Conservation (phyloP, 1,284 basidiomycete genomes). For the Dichomitus squalens region DNA sequence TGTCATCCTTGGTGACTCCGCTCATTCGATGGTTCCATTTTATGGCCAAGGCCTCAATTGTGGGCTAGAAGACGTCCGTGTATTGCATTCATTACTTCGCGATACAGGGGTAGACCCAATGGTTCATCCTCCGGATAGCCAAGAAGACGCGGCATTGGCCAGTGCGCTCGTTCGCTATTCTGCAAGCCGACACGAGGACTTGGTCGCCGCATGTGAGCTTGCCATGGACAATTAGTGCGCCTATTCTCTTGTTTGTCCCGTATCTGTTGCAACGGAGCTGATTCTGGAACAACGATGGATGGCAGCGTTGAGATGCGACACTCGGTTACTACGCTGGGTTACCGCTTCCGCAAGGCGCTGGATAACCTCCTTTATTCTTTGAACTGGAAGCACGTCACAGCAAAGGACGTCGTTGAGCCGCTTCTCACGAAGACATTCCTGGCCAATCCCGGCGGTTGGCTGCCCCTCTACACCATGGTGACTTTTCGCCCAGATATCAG, state of each 20-base stretch:
- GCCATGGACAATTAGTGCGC: conserved; percentile 96
- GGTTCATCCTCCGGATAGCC: conserved; percentile 34
- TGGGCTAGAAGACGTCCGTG: conserved; percentile 95
- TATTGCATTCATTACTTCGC: conserved; percentile 79
- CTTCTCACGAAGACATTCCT: conserved; percentile 50
- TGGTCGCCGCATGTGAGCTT: conserved; percentile 88
- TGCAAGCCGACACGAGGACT: conserved; percentile 80
- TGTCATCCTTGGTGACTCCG: conserved; percentile 91
- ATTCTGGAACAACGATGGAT: neutral
- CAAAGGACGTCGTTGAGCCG: conserved; percentile 30
- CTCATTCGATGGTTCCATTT: conserved; percentile 98
- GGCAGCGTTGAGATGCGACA: conserved; percentile 92
- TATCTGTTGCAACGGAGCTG: neutral
- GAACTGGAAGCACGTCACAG: conserved; percentile 48
- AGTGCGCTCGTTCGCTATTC: conserved; percentile 80
- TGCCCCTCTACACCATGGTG: conserved; percentile 95
- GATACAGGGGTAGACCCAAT: conserved; percentile 60
- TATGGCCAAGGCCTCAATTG: conserved; percentile 99
- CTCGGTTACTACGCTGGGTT: conserved; percentile 81
- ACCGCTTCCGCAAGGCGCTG: conserved; percentile 80
- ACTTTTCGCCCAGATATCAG: conserved; percentile 95
- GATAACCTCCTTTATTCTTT: conserved; percentile 77
- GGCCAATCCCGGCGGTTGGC: conserved; percentile 73
- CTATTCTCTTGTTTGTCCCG: neutral
- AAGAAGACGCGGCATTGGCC: conserved; percentile 60